These are phyloP conservation scores for Pseudozyma sp. DNA, from an alignment of 1,284 basidiomycete species.

Conservation along the genomic window DNA sequence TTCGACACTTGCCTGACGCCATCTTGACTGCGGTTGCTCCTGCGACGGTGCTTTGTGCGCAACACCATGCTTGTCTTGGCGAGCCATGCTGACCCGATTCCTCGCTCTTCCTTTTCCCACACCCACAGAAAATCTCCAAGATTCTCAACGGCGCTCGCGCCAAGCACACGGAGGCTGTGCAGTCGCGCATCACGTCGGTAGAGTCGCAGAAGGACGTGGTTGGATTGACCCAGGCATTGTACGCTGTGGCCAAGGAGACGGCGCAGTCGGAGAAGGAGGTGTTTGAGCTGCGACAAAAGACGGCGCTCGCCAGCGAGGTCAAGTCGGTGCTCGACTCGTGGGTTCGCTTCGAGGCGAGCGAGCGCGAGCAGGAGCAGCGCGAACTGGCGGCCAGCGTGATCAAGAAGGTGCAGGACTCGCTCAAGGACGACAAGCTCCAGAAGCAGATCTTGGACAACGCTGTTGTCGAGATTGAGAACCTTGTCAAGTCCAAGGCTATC, in stretches of 20 bases:
- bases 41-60: too few species aligned
- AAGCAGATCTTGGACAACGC: constrained; percentile 88
- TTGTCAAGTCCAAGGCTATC: constrained; percentile 68
- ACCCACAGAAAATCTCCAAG: constrained; percentile 76
- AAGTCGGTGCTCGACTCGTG: constrained; percentile 96
- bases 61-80: too few species aligned
- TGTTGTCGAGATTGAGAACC: constrained; percentile 85
- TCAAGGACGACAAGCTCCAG: constrained; percentile 92
- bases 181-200: constrained; percentile 90
- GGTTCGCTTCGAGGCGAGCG: constrained; percentile 96
- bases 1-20: too few species aligned
- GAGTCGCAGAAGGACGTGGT: constrained; percentile 94
- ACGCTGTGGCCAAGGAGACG: constrained; percentile 95
- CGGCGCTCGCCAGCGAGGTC: constrained; percentile 85
- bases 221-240: constrained; percentile 87
- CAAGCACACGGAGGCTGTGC: constrained; percentile 92
- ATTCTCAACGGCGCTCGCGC: constrained; percentile 85
- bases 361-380: constrained; percentile 94
- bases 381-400: constrained; percentile 89
- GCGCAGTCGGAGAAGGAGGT: constrained; percentile 89
- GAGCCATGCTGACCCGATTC: not conserved
- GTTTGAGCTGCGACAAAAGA: constrained; percentile 91
- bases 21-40: too few species aligned
- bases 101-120: not conserved
- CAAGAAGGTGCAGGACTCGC: constrained; percentile 82